Base-by-base conservation (phyloP, 2,329 filamentous ascomycete genomes). In the Tolypocladium ovalisporum region DNA sequence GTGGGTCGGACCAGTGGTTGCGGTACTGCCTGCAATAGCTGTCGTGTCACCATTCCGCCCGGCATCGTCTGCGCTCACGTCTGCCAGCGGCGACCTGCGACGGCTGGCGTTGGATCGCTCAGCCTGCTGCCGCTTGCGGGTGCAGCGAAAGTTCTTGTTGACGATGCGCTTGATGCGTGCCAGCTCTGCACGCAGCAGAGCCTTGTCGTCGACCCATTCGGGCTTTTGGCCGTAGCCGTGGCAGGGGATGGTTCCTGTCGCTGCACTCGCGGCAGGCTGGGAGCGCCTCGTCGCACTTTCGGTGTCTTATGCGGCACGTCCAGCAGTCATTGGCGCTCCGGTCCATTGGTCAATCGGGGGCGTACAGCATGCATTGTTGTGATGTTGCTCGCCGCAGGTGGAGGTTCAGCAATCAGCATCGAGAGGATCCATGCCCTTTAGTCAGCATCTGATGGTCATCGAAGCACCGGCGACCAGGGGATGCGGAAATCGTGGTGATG, bases 221-320 rank as follows among this genome's bases (percentile, higher is more conserved):
- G 73, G 72, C 62, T 71, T 69, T 2, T 68, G 62, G 0, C 67
- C 69, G 34, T 68, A 68, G 4, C 66, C 66, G 36, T 68, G 60
- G 40, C 66, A 68, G 2, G 55, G 56, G 7, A 68, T 65, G 4
- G 56, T 55, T n/a, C 0, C 65, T 56, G 19, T 61, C 61, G 34
- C 54, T 60, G 54, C 67, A 69, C 32, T 65, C 64, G 32, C 57
- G 60, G 34, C 66, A 69, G 9, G 54, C 54, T 0, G 67, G 67
- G 0, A 54, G 58, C 13, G 52, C 49, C 49, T 68, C 66, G 55
- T 67, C 66, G 57, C 67, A 69, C 55, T 67, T 66, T 22, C 65
- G 61, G 53, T 67, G 64, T 2, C 66, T 64, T 22, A 68, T 60
- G 10, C 66, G 64, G 52, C 66, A 68, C 13, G 65, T 68, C 65